phyloP scores from a whole-genome alignment of 495 filamentous ascomycete species.

The Cetradonia linearis region DNA sequence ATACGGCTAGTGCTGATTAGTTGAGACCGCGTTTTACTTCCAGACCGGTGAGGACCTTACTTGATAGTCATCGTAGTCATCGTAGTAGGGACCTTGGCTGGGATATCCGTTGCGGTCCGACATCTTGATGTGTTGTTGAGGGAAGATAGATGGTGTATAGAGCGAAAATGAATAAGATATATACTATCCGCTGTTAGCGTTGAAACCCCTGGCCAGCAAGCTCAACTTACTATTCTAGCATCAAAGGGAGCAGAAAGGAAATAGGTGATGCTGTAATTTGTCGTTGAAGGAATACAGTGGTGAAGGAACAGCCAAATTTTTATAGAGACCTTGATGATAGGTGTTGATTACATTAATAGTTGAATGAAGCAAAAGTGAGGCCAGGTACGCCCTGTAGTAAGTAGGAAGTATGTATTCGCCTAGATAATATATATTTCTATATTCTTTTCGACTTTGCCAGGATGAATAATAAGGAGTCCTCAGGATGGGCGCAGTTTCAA shows the following conservation, averaged over 20 bases:
- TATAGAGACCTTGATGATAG: background rate
- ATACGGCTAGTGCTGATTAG: background rate
- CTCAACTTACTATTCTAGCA: background rate
- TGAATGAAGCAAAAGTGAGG: constrained; percentile 8
- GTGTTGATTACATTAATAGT: background rate
- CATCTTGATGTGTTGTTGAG: background rate
- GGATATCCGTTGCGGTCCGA: too few species aligned
- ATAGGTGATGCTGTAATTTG: background rate
- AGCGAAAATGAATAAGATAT: background rate
- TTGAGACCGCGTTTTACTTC: background rate
- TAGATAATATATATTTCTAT: background rate
- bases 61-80: background rate
- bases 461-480: background rate
- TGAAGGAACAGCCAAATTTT: background rate
- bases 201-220: background rate
- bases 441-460: background rate
- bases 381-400: background rate
- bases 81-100: too few species aligned
- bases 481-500: constrained; percentile 1
- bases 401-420: constrained; percentile 1
- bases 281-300: background rate
- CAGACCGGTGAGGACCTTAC: background rate
- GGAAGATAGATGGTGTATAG: background rate
- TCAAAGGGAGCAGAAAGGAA: background rate
- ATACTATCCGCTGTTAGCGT: background rate